phyloP scores from a whole-genome alignment of 2,329 filamentous ascomycete genomes.

The Amauroascus niger region DNA sequence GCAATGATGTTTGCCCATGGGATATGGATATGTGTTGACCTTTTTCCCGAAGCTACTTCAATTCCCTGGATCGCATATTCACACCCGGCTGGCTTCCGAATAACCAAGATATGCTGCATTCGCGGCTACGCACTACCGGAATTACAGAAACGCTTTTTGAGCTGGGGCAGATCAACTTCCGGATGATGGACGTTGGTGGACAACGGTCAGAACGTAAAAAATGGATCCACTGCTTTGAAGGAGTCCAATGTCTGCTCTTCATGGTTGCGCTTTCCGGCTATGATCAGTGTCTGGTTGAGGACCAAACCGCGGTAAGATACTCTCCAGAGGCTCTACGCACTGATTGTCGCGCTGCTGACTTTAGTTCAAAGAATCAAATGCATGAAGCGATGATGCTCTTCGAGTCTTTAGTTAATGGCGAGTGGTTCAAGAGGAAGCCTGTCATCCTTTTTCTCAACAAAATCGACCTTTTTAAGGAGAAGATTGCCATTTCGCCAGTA shows the following conservation, averaged over 20 bases:
- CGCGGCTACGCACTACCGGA: constrained; percentile 80
- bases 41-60: constrained; percentile 60
- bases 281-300: constrained; percentile 90
- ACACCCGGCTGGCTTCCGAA: constrained; percentile 71
- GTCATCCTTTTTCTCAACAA: constrained; percentile 82
- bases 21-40: not conserved
- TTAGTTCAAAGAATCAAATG: constrained; percentile 64
- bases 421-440: constrained; percentile 74
- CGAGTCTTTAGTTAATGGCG: constrained; percentile 75
- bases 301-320: constrained; percentile 77
- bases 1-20: constrained; percentile 15
- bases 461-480: constrained; percentile 75
- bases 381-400: constrained; percentile 80
- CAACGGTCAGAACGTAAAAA: constrained; percentile 91
- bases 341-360: constrained; percentile 14
- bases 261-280: constrained; percentile 93
- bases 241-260: constrained; percentile 84
- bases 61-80: constrained; percentile 66
- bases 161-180: constrained; percentile 81
- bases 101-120: constrained; percentile 89
- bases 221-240: constrained; percentile 96
- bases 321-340: not conserved
- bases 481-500: constrained; percentile 61
- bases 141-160: constrained; percentile 95
- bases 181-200: constrained; percentile 93